Base-by-base conservation (phyloP, 106 monocot genomes). In the Dendrobium nobile region DNA sequence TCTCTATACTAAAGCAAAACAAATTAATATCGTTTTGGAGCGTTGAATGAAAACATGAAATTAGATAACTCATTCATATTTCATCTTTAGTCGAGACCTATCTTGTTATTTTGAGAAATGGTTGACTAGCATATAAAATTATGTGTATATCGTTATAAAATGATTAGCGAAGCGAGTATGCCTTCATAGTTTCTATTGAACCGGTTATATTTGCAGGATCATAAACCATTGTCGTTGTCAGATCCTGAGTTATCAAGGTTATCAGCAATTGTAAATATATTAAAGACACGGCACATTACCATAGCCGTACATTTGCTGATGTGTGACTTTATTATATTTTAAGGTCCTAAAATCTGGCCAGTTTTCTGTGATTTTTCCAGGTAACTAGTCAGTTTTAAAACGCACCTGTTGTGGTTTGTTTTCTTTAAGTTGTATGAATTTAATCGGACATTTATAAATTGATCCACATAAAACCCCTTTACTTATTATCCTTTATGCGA, bases 291-390 rank as follows among this genome's bases (percentile, higher is more conserved):
- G 90, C 89, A 22, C 86, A 86, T 82, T 97, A 97, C 84, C 94
- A 94, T 51, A 74, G 72, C 64, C 92, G 77, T 81, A 84, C 87
- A 58, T 90, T 97, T 92, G 93, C 90, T 54, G 90, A 94, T 82
- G 56, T 75, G n/a, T 83, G 93, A 94, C 80, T 79, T 90, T 75
- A 44, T 45, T 56, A 80, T 97, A 78, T 79, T 97, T 88, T 33
- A 97, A 89, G 74, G 48, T 92, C 28, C 82, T 97, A 78, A 87
- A 85, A 72, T 88, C 92, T 99, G 98, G 95, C 95, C 95, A 67
- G 41, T n/a, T 65, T 67, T 44, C 85, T 65, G 93, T 91, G 88
- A 80, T 99, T 54, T 99, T 91, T 85, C 98, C 94, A 59, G 95
- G 98, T 93, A 86, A 28, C 6, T 18, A 45, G 72, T 19, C 16